Evolutionary conservation across 208 protist genomes (phyloP).

Genomic region (Naegleria fowleri): DNA sequence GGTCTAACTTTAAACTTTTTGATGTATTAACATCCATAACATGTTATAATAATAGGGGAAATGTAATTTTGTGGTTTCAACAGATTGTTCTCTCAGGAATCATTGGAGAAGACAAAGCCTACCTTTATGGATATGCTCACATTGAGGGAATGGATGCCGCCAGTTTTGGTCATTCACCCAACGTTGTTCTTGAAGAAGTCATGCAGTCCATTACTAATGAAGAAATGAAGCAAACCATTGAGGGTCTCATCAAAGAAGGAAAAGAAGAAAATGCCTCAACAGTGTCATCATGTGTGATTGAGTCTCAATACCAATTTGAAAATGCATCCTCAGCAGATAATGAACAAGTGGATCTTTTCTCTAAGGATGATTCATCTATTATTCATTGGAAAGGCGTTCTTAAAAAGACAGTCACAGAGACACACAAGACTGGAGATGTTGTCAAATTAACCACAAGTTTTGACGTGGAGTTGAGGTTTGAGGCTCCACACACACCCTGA

Average conservation of each 20-base stretch:
- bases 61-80: not conserved
- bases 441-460: not conserved
- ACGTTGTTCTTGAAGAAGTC: not conserved
- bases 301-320: not conserved
- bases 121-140: not conserved
- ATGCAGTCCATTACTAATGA: not conserved
- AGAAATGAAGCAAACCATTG: not conserved
- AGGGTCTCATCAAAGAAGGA: not conserved
- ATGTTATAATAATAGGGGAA: too few species aligned
- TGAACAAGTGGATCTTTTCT: not conserved
- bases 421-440: not conserved
- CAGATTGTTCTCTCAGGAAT: not conserved
- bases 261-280: not conserved
- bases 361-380: not conserved
- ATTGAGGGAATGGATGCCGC: not conserved
- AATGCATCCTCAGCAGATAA: not conserved
- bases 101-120: not conserved
- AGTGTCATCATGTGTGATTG: not conserved
- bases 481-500: too few species aligned
- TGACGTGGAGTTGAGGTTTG: not conserved
- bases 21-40: too few species aligned
- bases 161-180: not conserved
- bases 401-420: not conserved
- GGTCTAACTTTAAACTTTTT: not conserved
- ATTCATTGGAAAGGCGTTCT: not conserved